Evolutionary conservation across 1,284 basidiomycete species (phyloP).

Genomic region (Coriolopsis trogii): DNA sequence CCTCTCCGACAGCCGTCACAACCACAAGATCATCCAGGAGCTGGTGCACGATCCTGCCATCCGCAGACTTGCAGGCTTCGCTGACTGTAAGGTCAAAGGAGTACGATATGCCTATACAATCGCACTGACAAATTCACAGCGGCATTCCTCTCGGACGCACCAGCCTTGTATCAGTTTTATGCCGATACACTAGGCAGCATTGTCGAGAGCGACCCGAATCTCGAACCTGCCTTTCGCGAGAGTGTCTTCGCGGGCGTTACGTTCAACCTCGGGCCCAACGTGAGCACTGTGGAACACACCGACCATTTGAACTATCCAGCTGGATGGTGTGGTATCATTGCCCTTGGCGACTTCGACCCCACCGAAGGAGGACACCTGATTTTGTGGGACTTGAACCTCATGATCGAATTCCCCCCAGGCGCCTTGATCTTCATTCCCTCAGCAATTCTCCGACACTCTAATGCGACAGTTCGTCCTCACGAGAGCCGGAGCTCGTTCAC

Average conservation of each 20-base stretch:
- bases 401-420: constrained; percentile 31
- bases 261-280: constrained; percentile 27
- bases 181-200: background rate
- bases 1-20: background rate
- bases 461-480: constrained; percentile 20
- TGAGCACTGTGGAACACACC: constrained; percentile 11
- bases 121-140: constrained; percentile 2
- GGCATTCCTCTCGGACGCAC: constrained; percentile 7
- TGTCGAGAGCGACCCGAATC: background rate
- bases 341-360: constrained; percentile 27
- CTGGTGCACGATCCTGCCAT: background rate
- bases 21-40: background rate
- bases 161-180: constrained; percentile 13
- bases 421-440: constrained; percentile 33
- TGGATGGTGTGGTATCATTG: constrained; percentile 30
- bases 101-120: background rate
- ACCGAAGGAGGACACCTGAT: constrained; percentile 30
- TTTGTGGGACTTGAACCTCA: constrained; percentile 26
- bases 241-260: constrained; percentile 15
- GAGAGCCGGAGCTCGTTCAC: constrained; percentile 31
- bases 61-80: background rate
- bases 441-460: constrained; percentile 30
- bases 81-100: background rate
- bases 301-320: constrained; percentile 25
- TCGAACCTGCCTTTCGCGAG: constrained; percentile 1